phyloP scores from a whole-genome alignment of 2,329 filamentous ascomycete genomes.

The Epichloe uncinata region DNA sequence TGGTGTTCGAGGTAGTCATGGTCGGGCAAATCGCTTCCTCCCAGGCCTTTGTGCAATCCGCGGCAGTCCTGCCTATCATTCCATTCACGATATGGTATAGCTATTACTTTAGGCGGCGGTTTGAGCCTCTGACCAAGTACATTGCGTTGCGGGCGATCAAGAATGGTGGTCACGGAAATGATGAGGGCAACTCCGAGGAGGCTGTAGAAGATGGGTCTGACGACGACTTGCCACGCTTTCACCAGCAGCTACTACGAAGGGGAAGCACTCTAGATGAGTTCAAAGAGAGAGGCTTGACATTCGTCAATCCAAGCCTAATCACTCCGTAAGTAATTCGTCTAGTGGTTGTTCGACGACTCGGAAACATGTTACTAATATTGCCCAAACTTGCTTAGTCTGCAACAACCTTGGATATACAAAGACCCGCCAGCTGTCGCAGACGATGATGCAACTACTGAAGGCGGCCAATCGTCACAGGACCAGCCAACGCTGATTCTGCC shows the following conservation, averaged over 20 bases:
- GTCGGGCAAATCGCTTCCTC: constrained; percentile 70
- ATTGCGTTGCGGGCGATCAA: constrained; percentile 83
- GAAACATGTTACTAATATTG: neutral
- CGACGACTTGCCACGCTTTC: constrained; percentile 29
- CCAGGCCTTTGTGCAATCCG: constrained; percentile 57
- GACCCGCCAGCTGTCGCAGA: constrained; percentile 33
- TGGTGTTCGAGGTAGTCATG: constrained; percentile 86
- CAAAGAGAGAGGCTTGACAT: constrained; percentile 54
- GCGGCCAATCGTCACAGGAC: constrained; percentile 9
- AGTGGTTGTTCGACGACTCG: neutral
- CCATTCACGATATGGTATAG: constrained; percentile 79
- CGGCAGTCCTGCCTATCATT: constrained; percentile 63
- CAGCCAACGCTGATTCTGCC: constrained; percentile 17
- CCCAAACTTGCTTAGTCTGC: constrained; percentile 32
- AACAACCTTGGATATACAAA: constrained; percentile 55
- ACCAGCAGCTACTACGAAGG: constrained; percentile 31
- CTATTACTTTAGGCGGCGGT: constrained; percentile 67
- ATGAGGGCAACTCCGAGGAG: constrained; percentile 22
- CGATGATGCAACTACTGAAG: constrained; percentile 15
- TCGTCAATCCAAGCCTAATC: constrained; percentile 65
- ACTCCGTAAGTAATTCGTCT: constrained; percentile 41
- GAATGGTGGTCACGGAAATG: constrained; percentile 34
- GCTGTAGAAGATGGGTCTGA: constrained; percentile 24
- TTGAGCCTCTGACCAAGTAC: constrained; percentile 79
- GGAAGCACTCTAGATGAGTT: constrained; percentile 60